phyloP scores from a whole-genome alignment of 108 stramenopile species.

The Hondaea fermentalgiana region DNA sequence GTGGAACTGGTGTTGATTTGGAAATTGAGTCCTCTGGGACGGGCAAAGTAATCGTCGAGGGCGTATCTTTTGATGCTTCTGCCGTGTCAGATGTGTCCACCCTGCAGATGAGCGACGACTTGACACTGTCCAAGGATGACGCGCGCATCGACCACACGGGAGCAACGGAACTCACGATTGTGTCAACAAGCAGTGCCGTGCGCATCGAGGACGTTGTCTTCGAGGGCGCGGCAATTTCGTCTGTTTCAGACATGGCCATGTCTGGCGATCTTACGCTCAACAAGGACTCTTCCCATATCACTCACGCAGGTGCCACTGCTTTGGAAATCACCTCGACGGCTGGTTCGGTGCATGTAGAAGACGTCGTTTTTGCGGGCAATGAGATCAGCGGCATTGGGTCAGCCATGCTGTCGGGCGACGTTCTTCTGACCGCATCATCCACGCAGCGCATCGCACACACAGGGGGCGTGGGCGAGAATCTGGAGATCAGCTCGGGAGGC shows the following conservation, averaged over 20 bases:
- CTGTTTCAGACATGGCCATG: not conserved
- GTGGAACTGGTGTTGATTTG: not conserved
- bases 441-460: not conserved
- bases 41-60: not conserved
- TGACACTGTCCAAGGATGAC: not conserved
- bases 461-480: not conserved
- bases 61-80: not conserved
- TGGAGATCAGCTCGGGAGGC: not conserved
- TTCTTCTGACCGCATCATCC: not conserved
- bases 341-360: not conserved
- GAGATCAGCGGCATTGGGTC: not conserved
- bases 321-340: not conserved
- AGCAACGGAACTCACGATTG: not conserved
- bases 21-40: not conserved
- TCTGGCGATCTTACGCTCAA: not conserved
- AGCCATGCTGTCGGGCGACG: not conserved
- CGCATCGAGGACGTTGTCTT: not conserved
- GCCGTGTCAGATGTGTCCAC: not conserved
- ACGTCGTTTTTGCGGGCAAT: not conserved
- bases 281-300: not conserved
- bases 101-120: not conserved
- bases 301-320: not conserved
- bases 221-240: not conserved
- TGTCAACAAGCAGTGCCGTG: not conserved
- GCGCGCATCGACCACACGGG: not conserved